A percentile compares a stretch with the other conserved stretches of the same genome.
These are phyloP conservation scores for Pholiota microspora DNA, from an alignment of 768 basidiomycete genomes.

Conservation along the genomic window DNA sequence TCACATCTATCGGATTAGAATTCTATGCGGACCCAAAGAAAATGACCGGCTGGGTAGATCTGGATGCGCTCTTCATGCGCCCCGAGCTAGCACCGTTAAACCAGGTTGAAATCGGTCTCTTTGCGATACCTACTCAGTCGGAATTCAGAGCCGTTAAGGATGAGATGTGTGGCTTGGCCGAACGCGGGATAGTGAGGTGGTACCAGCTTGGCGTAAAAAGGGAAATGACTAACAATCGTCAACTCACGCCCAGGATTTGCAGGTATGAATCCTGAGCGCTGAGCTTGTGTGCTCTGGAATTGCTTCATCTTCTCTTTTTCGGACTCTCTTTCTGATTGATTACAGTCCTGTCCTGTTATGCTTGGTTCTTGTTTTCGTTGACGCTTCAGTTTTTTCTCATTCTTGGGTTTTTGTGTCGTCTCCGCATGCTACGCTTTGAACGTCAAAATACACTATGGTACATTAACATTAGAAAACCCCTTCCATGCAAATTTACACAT, in stretches of 20 bases:
- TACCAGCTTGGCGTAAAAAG: conserved; percentile 42
- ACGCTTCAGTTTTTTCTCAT: not conserved
- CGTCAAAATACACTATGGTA: too few species aligned
- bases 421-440: too few species aligned
- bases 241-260: conserved; percentile 36
- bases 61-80: conserved; percentile 33
- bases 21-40: conserved; percentile 40
- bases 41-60: conserved; percentile 30
- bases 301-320: not conserved
- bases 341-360: not conserved
- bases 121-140: conserved; percentile 25
- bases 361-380: not conserved
- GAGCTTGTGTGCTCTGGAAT: conserved; percentile 2
- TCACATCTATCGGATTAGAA: conserved; percentile 36
- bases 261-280: conserved; percentile 28
- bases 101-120: conserved; percentile 41
- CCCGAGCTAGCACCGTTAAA: conserved; percentile 26
- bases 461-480: not conserved
- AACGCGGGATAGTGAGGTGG: conserved; percentile 30
- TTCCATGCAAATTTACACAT: not conserved
- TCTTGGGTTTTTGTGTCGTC: not conserved
- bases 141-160: conserved; percentile 34
- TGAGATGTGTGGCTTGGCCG: conserved; percentile 26
- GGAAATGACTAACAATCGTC: conserved; percentile 33
- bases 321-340: not conserved